Percentiles rank a stretch among this genome's conserved stretches.
phyloP scores from a whole-genome alignment of 805 yeast genomes.

The Candida chilensis region DNA sequence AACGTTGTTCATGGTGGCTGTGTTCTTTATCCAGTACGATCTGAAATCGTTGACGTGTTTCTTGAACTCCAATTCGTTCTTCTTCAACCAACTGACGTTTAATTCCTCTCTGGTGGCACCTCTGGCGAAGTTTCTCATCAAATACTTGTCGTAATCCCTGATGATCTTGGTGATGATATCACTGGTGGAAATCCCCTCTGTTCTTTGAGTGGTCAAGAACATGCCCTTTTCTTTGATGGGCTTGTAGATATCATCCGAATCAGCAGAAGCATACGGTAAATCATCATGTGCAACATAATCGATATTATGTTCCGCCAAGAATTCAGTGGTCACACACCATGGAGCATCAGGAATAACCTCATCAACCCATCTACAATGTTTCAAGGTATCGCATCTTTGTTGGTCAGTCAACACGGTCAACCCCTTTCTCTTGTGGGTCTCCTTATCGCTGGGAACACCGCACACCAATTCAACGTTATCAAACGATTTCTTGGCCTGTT shows the following conservation, averaged over 20 bases:
- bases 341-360: slow-evolving; percentile 94
- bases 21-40: slow-evolving; percentile 74
- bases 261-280: slow-evolving; percentile 86
- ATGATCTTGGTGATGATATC: slow-evolving; percentile 94
- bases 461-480: slow-evolving; percentile 79
- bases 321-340: slow-evolving; percentile 86
- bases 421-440: slow-evolving; percentile 90
- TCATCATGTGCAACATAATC: slow-evolving; percentile 99
- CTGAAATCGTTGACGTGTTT: slow-evolving; percentile 86
- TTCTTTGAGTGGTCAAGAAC: slow-evolving; percentile 91
- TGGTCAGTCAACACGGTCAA: slow-evolving; percentile 82
- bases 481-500: slow-evolving; percentile 90
- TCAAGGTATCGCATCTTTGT: slow-evolving; percentile 85
- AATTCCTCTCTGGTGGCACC: slow-evolving; percentile 96
- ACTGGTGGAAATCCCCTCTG: slow-evolving; percentile 93
- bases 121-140: slow-evolving; percentile 94
- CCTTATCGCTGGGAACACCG: slow-evolving; percentile 85
- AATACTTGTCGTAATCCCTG: slow-evolving; percentile 91
- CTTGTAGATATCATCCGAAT: slow-evolving; percentile 82
- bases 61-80: slow-evolving; percentile 90
- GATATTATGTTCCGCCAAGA: slow-evolving; percentile 67
- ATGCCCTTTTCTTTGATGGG: slow-evolving; percentile 87
- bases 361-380: slow-evolving; percentile 96
- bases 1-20: slow-evolving; percentile 55
- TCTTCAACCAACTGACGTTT: slow-evolving; percentile 95